phyloP scores from a whole-genome alignment of 805 yeast genomes.

The Candida rishiriensis region DNA sequence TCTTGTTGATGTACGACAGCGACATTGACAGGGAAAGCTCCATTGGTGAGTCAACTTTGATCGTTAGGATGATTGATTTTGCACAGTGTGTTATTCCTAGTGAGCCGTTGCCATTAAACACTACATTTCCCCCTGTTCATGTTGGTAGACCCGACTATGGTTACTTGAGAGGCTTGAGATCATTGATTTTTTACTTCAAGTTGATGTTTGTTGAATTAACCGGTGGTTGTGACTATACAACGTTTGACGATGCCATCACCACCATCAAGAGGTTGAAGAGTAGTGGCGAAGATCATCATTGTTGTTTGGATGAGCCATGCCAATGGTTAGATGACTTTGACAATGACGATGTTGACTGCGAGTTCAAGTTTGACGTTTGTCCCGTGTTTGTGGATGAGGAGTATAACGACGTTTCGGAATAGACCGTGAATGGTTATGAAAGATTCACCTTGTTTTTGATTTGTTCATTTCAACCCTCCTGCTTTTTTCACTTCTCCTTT shows the following conservation, averaged over 20 bases:
- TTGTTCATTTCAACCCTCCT: neutral
- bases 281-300: neutral
- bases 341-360: slow-evolving; percentile 20
- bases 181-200: slow-evolving; percentile 66
- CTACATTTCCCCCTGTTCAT: slow-evolving; percentile 69
- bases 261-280: slow-evolving; percentile 12
- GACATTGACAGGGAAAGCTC: slow-evolving; percentile 19
- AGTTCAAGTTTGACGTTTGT: slow-evolving; percentile 19
- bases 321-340: slow-evolving; percentile 34
- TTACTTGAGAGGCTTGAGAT: slow-evolving; percentile 72
- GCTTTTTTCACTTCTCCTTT: neutral
- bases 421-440: neutral
- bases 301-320: slow-evolving; percentile 19
- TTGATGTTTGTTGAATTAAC: slow-evolving; percentile 54
- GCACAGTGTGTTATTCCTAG: slow-evolving; percentile 85
- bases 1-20: slow-evolving; percentile 88
- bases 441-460: neutral
- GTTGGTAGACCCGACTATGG: slow-evolving; percentile 70
- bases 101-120: slow-evolving; percentile 37
- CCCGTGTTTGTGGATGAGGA: slow-evolving; percentile 21
- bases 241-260: slow-evolving; percentile 15
- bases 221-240: slow-evolving; percentile 28
- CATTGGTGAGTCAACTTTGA: slow-evolving; percentile 18
- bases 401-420: slow-evolving; percentile 28
- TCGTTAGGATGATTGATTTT: slow-evolving; percentile 86